phyloP scores from a whole-genome alignment of 1,139 yeast species.

The Geotrichum histeridarum region DNA sequence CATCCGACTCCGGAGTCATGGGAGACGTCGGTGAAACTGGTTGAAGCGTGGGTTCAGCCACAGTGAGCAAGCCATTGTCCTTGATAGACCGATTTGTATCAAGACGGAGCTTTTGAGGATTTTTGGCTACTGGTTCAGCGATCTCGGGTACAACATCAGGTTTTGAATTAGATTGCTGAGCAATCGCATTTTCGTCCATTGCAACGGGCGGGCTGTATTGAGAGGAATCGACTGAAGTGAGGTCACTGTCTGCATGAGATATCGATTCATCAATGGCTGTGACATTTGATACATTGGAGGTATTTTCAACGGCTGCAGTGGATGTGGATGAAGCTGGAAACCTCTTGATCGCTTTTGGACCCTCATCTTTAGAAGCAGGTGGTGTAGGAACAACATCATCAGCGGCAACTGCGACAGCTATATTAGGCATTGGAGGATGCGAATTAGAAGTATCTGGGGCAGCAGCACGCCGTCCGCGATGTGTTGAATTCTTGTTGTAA shows the following conservation, averaged over 20 bases:
- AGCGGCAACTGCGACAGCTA: neutral
- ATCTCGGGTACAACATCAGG: no score
- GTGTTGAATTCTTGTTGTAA: conserved; percentile 27
- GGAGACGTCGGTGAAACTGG: conserved; percentile 10
- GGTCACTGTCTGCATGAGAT: no score
- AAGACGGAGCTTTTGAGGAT: no score
- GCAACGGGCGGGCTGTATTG: no score
- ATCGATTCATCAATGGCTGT: no score
- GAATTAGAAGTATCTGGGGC: neutral
- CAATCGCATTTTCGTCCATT: no score
- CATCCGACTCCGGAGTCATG: conserved; percentile 10
- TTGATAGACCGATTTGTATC: neutral
- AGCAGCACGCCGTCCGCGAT: conserved; percentile 22
- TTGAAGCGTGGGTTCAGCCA: neutral
- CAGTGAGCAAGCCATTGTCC: neutral
- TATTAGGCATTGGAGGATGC: neutral
- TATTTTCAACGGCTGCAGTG: neutral
- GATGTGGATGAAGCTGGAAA: neutral
- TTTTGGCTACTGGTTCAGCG: no score
- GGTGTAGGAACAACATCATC: conserved; percentile 9
- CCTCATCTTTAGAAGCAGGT: conserved; percentile 1
- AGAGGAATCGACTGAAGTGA: no score
- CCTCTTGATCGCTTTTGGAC: neutral
- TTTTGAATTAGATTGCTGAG: no score
- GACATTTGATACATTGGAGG: no score